phyloP scores from a whole-genome alignment of 176 grass and related monocot species.

The Pontederia paniculata region DNA sequence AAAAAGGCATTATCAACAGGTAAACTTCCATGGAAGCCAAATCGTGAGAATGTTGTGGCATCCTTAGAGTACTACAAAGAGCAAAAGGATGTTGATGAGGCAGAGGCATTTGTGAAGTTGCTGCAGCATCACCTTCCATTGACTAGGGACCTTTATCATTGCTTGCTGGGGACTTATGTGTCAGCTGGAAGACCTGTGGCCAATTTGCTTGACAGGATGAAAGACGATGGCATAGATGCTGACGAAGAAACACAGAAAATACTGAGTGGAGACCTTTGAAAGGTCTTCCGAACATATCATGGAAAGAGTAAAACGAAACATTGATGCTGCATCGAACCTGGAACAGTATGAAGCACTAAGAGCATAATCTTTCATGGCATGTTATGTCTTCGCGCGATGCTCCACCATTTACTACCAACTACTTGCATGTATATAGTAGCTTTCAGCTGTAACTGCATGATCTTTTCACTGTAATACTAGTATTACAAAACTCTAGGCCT shows the following conservation, averaged over 20 bases:
- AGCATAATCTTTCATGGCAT: no score
- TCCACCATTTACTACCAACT: no score
- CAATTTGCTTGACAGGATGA: constrained; percentile 41
- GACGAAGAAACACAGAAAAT: constrained; percentile 40
- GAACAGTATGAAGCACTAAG: no score
- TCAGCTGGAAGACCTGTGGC: constrained; percentile 18
- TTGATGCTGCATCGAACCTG: no score
- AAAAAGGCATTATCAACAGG: constrained; percentile 32
- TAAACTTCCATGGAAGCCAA: constrained; percentile 27
- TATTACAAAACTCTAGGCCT: no score
- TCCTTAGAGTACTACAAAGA: constrained; percentile 34
- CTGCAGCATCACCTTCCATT: constrained; percentile 25
- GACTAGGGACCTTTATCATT: constrained; percentile 40
- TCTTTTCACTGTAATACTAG: no score
- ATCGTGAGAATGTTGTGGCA: constrained; percentile 24
- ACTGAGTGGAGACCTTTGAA: constrained; percentile 21
- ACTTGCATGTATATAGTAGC: no score
- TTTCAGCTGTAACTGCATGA: no score
- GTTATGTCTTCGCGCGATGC: no score
- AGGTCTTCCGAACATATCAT: not conserved
- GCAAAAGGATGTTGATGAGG: constrained; percentile 45
- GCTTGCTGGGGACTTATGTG: constrained; percentile 37
- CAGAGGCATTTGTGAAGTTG: constrained; percentile 37
- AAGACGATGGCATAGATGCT: constrained; percentile 37
- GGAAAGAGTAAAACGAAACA: not conserved